Evolutionary conservation across 2,329 filamentous ascomycete genomes (phyloP).

Genomic region (Lachnellula cervina): DNA sequence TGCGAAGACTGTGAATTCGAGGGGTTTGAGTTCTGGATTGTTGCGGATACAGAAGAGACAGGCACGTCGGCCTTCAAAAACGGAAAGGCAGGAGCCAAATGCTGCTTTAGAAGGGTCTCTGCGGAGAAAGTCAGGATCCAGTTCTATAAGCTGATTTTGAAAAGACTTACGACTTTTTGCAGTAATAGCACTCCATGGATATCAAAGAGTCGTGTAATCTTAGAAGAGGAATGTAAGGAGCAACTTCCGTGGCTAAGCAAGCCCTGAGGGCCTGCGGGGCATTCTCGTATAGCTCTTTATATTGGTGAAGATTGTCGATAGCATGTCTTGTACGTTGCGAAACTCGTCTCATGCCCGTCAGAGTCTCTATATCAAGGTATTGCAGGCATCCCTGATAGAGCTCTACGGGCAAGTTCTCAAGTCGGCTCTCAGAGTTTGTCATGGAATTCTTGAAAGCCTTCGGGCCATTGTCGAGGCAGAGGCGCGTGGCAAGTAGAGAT

Average conservation of each 20-base stretch:
- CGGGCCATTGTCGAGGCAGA: not conserved
- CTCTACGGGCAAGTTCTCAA: conserved; percentile 10
- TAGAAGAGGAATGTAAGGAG: conserved; percentile 7
- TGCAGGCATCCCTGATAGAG: conserved; percentile 10
- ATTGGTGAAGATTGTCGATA: conserved; percentile 8
- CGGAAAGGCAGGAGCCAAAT: conserved; percentile 12
- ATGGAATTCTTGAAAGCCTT: not conserved
- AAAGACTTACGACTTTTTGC: conserved; percentile 3
- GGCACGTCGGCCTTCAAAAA: conserved; percentile 10
- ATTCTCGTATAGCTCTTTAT: conserved; percentile 9
- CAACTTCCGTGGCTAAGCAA: conserved; percentile 9
- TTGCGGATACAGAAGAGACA: conserved; percentile 17
- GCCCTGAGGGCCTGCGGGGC: conserved; percentile 11
- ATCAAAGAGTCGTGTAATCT: conserved; percentile 10
- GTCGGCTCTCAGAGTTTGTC: not conserved
- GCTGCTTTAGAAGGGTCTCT: not conserved
- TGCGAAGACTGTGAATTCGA: conserved; percentile 8
- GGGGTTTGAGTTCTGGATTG: conserved; percentile 2
- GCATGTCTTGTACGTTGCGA: conserved; percentile 9
- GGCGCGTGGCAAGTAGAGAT: not conserved
- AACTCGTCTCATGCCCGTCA: conserved; percentile 8
- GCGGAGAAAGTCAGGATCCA: not conserved
- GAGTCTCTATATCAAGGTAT: conserved; percentile 7
- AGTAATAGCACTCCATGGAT: conserved; percentile 12
- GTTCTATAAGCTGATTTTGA: not conserved